These are phyloP conservation scores for Suhomyces bribrorum DNA, from an alignment of 1,139 yeast species.

Conservation along the genomic window DNA sequence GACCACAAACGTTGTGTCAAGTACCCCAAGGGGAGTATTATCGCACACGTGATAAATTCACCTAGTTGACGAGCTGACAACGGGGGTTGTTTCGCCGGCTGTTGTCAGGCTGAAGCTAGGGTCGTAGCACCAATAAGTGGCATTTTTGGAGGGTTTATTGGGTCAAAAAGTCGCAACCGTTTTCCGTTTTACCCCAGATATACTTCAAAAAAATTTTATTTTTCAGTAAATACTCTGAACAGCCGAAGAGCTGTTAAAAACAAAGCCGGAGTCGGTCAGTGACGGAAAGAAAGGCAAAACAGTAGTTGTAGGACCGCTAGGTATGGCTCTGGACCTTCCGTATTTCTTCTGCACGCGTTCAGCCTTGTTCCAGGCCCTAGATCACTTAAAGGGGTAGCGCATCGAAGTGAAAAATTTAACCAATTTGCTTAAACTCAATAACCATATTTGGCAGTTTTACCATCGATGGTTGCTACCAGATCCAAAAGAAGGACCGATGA, in stretches of 20 bases:
- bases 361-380: not conserved
- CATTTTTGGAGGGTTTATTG: no score
- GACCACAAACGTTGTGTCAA: not conserved
- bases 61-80: not conserved
- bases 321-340: not conserved
- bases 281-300: not conserved
- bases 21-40: not conserved
- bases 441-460: not conserved
- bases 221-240: no score
- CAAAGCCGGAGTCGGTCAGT: no score
- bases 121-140: no score
- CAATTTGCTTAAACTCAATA: conserved; percentile 6
- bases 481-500: conserved; percentile 8
- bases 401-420: conserved; percentile 14
- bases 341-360: not conserved
- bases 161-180: no score
- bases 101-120: no score
- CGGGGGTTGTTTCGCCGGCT: no score
- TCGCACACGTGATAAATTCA: not conserved
- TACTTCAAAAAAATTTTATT: no score
- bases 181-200: no score
- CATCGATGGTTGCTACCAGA: conserved; percentile 11
- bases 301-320: not conserved
- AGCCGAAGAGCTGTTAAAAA: no score
- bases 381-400: conserved; percentile 13